Evolutionary conservation across 1,139 yeast genomes (phyloP).

Genomic region (Yamadazyma siamensis): DNA sequence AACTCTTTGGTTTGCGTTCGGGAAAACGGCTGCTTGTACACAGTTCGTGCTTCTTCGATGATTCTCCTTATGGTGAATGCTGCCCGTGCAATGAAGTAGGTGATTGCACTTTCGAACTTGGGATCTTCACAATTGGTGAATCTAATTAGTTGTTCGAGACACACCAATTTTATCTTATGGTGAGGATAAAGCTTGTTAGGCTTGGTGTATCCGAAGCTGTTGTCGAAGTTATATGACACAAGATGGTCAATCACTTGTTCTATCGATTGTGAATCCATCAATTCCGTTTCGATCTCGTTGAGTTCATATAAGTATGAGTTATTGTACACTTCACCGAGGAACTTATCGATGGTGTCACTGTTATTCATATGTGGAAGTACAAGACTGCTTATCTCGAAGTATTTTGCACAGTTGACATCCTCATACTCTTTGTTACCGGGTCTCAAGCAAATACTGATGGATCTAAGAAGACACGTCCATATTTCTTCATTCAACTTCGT

Average conservation of each 20-base stretch:
- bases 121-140: constrained; percentile 14
- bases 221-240: constrained; percentile 21
- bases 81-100: constrained; percentile 26
- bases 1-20: constrained; percentile 35
- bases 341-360: constrained; percentile 31
- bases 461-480: constrained; percentile 45
- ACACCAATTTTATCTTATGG: constrained; percentile 26
- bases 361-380: constrained; percentile 37
- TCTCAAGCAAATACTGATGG: constrained; percentile 41
- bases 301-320: constrained; percentile 36
- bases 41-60: constrained; percentile 30
- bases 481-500: constrained; percentile 21
- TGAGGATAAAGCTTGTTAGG: constrained; percentile 21
- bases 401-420: constrained; percentile 45
- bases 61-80: constrained; percentile 34
- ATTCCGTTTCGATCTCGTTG: constrained; percentile 25
- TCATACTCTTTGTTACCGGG: constrained; percentile 37
- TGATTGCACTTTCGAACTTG: constrained; percentile 20
- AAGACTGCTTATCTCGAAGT: constrained; percentile 35
- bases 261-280: constrained; percentile 10
- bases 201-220: constrained; percentile 33
- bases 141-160: constrained; percentile 32
- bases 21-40: constrained; percentile 32
- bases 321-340: constrained; percentile 32
- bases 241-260: constrained; percentile 16